A percentile compares a stretch with the other conserved stretches of the same genome.
Evolutionary conservation across 1,284 basidiomycete species (phyloP).

Genomic region (Porodaedalea pini): DNA sequence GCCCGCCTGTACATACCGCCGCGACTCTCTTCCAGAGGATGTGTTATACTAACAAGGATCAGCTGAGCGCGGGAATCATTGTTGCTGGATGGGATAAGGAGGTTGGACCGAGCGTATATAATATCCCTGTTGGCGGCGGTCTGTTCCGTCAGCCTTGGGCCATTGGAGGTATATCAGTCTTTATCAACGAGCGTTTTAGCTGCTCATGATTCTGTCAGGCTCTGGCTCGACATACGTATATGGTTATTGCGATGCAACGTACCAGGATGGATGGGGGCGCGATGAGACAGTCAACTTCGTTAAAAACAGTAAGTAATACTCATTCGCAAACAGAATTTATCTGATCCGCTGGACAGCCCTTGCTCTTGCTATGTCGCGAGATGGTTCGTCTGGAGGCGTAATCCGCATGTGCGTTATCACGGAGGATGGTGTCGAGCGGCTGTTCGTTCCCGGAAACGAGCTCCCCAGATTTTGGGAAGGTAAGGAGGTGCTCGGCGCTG

Average conservation of each 20-base stretch:
- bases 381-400: slow-evolving; percentile 96
- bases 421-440: slow-evolving; percentile 84
- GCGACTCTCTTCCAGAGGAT: slow-evolving; percentile 85
- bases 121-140: slow-evolving; percentile 92
- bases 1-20: slow-evolving; percentile 80
- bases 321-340: slow-evolving; percentile 1
- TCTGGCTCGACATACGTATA: slow-evolving; percentile 98
- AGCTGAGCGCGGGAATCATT: slow-evolving; percentile 90
- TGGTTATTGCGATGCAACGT: slow-evolving; percentile 99
- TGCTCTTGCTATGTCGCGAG: slow-evolving; percentile 93
- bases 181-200: slow-evolving; percentile 10
- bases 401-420: slow-evolving; percentile 98
- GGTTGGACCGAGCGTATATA: slow-evolving; percentile 92
- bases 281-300: slow-evolving; percentile 95
- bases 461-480: slow-evolving; percentile 87
- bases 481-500: slow-evolving; percentile 57
- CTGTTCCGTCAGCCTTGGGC: slow-evolving; percentile 95
- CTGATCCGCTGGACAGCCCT: slow-evolving; percentile 62
- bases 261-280: slow-evolving; percentile 86
- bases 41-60: slow-evolving; percentile 94
- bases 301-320: slow-evolving; percentile 74
- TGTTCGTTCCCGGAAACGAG: slow-evolving; percentile 93
- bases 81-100: slow-evolving; percentile 98
- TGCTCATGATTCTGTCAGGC: slow-evolving; percentile 43
- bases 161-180: slow-evolving; percentile 71